phyloP scores from a whole-genome alignment of 108 stramenopile species.

The Fragilaria radians region DNA sequence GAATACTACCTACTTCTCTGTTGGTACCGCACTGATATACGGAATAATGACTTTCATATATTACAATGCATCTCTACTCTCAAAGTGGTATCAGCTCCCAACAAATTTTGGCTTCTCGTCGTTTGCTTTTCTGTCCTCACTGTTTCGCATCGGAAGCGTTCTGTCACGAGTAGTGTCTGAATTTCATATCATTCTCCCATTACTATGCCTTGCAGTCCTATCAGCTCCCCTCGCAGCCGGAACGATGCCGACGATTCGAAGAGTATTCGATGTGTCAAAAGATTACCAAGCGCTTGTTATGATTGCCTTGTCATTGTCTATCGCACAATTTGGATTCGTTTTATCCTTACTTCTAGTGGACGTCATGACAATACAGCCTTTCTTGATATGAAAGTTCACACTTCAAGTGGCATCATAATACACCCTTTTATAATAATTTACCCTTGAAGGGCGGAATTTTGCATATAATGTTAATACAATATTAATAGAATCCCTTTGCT shows the following conservation, averaged over 20 bases:
- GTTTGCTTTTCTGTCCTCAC: not conserved
- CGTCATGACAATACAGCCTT: too few relatives aligned
- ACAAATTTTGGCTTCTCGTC: not conserved
- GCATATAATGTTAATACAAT: too few relatives aligned
- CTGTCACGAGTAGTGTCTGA: not conserved
- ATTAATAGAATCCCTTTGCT: too few relatives aligned
- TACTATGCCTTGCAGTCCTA: not conserved
- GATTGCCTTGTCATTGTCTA: not conserved
- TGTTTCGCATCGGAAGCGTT: not conserved
- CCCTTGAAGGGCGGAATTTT: too few relatives aligned
- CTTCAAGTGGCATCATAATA: too few relatives aligned
- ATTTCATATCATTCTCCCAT: not conserved
- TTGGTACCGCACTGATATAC: not conserved
- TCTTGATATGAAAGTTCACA: too few relatives aligned
- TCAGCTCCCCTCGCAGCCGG: not conserved
- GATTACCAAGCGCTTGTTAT: not conserved
- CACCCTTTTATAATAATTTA: too few relatives aligned
- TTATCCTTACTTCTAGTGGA: too few relatives aligned
- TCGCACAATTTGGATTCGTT: not conserved
- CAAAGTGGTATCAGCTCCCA: not conserved
- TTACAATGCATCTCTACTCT: not conserved
- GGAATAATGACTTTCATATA: not conserved
- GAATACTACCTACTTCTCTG: not conserved
- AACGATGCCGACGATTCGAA: not conserved
- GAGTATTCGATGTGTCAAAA: not conserved